Base-by-base conservation (phyloP, 768 basidiomycete genomes). In the Sarcomyxa edulis region DNA sequence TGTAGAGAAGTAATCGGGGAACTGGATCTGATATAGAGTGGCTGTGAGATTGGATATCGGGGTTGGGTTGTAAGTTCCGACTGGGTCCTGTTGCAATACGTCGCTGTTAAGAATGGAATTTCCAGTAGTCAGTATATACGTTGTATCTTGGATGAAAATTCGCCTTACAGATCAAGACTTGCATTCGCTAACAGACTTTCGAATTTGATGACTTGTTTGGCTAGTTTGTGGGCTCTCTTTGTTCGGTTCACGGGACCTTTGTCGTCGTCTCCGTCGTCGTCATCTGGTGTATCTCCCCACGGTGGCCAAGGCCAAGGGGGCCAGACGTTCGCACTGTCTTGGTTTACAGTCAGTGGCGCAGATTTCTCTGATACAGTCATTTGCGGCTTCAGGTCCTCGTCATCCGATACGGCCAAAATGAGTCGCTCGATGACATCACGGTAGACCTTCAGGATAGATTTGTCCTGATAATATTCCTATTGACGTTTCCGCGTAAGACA, bases 401-500 rank as follows among this genome's bases (percentile, higher is more conserved):
- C 67, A 12, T 74, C 66, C 24, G 74, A 72, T 4, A 93, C 61
- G 4, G 72, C 64, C 15, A 69, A 47, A 18, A 97, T 69, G 11
- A 95, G 65, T 14, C 74, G 70, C 48, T 81, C 76, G 14, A 93
- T 62, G 16, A 88, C 80, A 28, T 65, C 60, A 41, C 71, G 66
- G 57, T 96, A 96, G 11, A 84, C 55, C n/a, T 73, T 67, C n/a
- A 77, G 59, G 25, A 89, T 73, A 0, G 65, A 58, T 39, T 78
- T 66, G 32, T 97, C 94, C 37, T 82, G 74, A 58, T 90, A 98
- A 57, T 98, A 96, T 63, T 94, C 91, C 84, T 91, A 46, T 23
- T n/a, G n/a, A n/a, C n/a, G n/a, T n/a, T n/a, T n/a, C n/a, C n/a
- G n/a, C n/a, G n/a, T n/a, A n/a, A n/a, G n/a, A n/a, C n/a, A n/a